A percentile compares a stretch with the other conserved stretches of the same genome.
These are phyloP conservation scores for Paraphoma chrysanthemicola DNA, from an alignment of 2,329 filamentous ascomycete genomes.

Conservation along the genomic window DNA sequence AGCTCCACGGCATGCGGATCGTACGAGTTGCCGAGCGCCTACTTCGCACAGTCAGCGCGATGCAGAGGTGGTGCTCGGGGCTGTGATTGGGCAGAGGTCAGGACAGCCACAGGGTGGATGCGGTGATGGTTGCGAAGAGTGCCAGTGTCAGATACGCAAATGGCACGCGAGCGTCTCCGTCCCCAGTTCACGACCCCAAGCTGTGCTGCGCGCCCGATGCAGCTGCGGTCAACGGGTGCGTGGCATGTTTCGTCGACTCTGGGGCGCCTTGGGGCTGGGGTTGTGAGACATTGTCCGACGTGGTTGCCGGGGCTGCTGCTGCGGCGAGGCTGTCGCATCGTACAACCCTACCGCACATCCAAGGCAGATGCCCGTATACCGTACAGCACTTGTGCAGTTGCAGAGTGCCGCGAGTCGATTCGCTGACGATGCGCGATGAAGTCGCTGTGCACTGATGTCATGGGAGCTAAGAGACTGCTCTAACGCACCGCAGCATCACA, in stretches of 20 bases:
- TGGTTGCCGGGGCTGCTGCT: conserved; percentile 31
- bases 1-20: conserved; percentile 16
- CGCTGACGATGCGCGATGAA: conserved; percentile 11
- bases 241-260: conserved; percentile 23
- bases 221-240: not conserved
- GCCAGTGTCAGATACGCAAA: not conserved
- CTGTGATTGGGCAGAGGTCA: conserved; percentile 17
- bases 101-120: not conserved
- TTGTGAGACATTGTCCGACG: conserved; percentile 14
- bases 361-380: conserved; percentile 6
- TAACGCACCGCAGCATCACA: conserved; percentile 23
- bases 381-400: conserved; percentile 1
- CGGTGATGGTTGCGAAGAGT: conserved; percentile 4
- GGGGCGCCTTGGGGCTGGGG: conserved; percentile 13
- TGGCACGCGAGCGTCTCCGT: not conserved
- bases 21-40: conserved; percentile 31
- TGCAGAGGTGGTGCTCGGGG: not conserved
- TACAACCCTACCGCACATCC: not conserved
- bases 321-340: conserved; percentile 18
- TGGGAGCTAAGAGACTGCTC: conserved; percentile 15
- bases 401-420: conserved; percentile 4
- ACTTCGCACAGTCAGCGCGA: conserved; percentile 17
- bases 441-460: conserved; percentile 30
- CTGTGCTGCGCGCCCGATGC: too few relatives aligned
- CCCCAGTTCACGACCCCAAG: not conserved